Evolutionary conservation across 2,329 filamentous ascomycete genomes (phyloP).

Genomic region (Hirsutella minnesotensis): DNA sequence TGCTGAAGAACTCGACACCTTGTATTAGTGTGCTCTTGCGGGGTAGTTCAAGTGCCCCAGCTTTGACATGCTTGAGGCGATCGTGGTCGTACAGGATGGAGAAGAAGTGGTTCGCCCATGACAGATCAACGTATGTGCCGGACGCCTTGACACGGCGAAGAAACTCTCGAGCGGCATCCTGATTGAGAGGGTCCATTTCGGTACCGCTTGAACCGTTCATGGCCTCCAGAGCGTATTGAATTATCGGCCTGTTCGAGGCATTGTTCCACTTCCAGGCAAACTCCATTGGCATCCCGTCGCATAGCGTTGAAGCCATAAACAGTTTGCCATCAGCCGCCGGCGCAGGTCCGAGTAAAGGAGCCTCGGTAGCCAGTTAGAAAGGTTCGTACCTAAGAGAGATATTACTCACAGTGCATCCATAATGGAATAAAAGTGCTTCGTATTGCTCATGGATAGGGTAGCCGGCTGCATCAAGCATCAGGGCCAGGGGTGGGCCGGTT

Average conservation of each 20-base stretch:
- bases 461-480: not conserved
- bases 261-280: not conserved
- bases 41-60: not conserved
- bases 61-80: not conserved
- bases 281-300: not conserved
- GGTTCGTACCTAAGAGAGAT: not conserved
- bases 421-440: not conserved
- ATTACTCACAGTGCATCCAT: not conserved
- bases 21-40: not conserved
- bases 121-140: not conserved
- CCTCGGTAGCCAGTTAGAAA: not conserved
- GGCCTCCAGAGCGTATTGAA: not conserved
- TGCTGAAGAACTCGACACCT: not conserved
- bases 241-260: not conserved
- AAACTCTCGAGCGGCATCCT: not conserved
- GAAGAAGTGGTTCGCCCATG: not conserved
- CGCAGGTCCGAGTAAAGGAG: not conserved
- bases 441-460: not conserved
- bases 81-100: not conserved
- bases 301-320: not conserved
- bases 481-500: not conserved
- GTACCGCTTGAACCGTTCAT: not conserved
- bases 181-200: not conserved
- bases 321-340: not conserved
- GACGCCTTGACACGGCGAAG: not conserved